Percentiles rank a stretch among this genome's conserved stretches.
phyloP scores from a whole-genome alignment of 1,139 yeast genomes.

The Pichia terricola region DNA sequence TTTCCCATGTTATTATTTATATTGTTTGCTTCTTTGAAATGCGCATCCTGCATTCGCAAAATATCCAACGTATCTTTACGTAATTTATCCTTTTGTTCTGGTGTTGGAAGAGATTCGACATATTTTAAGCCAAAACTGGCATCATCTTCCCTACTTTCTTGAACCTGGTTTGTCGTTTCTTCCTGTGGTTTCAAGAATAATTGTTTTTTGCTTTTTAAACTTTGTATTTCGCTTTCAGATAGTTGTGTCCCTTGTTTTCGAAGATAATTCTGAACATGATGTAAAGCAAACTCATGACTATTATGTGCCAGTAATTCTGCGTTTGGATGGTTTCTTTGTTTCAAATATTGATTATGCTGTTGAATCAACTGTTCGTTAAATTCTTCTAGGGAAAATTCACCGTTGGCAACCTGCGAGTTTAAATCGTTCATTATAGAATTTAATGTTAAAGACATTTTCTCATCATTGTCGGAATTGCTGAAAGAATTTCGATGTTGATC shows the following conservation, averaged over 20 bases:
- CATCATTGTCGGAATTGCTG: no score
- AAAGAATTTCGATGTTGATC: background rate
- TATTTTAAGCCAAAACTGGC: background rate
- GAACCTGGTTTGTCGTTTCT: background rate
- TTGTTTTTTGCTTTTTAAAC: background rate
- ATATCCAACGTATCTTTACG: slow-evolving; percentile 6
- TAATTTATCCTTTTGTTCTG: slow-evolving; percentile 4
- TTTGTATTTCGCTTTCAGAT: background rate
- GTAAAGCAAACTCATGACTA: background rate
- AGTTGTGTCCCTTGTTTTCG: background rate
- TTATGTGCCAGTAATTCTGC: background rate
- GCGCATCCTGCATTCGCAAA: slow-evolving; percentile 1
- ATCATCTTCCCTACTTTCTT: no score
- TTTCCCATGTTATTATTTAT: background rate
- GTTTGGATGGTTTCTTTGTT: background rate
- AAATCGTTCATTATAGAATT: background rate
- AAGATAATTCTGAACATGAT: background rate
- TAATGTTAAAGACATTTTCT: no score
- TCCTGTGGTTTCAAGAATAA: background rate
- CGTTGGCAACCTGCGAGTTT: no score
- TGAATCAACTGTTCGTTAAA: background rate
- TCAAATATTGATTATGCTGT: background rate
- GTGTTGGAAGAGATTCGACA: slow-evolving; percentile 1
- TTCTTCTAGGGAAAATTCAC: background rate
- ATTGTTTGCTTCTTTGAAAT: background rate